These are phyloP conservation scores for Bassia scoparia DNA, from an alignment of 148 eudicot genomes.

Conservation along the genomic window DNA sequence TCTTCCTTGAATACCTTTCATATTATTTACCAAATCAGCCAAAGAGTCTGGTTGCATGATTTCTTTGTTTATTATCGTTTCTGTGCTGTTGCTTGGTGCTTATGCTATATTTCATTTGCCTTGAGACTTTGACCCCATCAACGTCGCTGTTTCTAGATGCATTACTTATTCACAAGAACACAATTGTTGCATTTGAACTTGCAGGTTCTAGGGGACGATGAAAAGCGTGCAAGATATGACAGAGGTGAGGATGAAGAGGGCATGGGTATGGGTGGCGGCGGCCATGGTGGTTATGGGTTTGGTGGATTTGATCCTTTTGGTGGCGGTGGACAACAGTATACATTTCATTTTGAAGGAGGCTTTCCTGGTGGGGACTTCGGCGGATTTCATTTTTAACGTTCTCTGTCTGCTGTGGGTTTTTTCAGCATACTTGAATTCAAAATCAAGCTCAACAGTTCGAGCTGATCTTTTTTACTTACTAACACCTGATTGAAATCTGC, in stretches of 20 bases:
- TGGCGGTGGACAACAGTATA: constrained; percentile 75
- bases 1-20: too few species aligned
- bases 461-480: constrained; percentile 13
- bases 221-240: constrained; percentile 79
- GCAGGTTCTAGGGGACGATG: constrained; percentile 88
- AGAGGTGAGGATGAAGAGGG: constrained; percentile 91
- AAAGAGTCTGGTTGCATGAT: too few species aligned
- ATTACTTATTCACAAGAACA: constrained; percentile 4
- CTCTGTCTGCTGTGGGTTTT: neutral
- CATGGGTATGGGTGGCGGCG: constrained; percentile 61
- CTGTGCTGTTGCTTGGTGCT: neutral
- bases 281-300: constrained; percentile 60
- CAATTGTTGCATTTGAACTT: constrained; percentile 4
- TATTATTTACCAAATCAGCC: too few species aligned
- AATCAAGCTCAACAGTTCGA: constrained; percentile 6
- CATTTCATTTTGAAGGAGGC: constrained; percentile 96
- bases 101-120: neutral
- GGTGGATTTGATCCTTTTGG: constrained; percentile 93
- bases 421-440: neutral
- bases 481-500: neutral
- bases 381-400: constrained; percentile 59
- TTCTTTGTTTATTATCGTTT: too few species aligned
- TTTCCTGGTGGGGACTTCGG: constrained; percentile 74
- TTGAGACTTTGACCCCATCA: neutral
- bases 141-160: neutral